These are phyloP conservation scores for Gardenia jasminoides DNA, from an alignment of 257 asterid genomes.

Conservation along the genomic window DNA sequence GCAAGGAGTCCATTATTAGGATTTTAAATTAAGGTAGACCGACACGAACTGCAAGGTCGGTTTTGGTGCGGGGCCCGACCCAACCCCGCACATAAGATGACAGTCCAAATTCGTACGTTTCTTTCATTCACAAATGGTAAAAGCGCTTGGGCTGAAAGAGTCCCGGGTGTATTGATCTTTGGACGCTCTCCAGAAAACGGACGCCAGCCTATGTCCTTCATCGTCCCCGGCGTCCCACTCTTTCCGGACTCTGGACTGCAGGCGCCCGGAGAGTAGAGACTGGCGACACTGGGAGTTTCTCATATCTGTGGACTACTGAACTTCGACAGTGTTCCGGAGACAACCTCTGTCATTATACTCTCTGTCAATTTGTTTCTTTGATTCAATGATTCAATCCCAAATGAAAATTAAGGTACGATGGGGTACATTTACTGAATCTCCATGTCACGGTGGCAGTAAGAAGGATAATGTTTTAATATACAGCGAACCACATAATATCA, in stretches of 20 bases:
- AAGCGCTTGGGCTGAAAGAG: not conserved
- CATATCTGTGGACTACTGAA: no score
- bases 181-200: not conserved
- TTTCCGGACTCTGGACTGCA: not conserved
- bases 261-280: no score
- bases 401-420: no score
- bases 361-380: no score
- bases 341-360: no score
- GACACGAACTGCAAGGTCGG: not conserved
- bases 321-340: no score
- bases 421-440: no score
- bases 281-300: no score
- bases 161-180: not conserved
- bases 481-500: no score
- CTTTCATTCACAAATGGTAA: not conserved
- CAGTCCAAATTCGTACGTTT: constrained; percentile 12
- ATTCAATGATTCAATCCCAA: no score
- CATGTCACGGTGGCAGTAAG: no score
- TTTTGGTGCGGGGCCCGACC: constrained; percentile 12
- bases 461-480: no score
- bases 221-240: not conserved
- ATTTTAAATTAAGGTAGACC: not conserved
- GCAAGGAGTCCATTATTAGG: not conserved
- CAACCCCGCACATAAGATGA: not conserved
- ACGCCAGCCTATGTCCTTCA: not conserved